Base-by-base conservation (phyloP, 192 early-diverging fungal genomes). In the Martensiomyces pterosporus region DNA sequence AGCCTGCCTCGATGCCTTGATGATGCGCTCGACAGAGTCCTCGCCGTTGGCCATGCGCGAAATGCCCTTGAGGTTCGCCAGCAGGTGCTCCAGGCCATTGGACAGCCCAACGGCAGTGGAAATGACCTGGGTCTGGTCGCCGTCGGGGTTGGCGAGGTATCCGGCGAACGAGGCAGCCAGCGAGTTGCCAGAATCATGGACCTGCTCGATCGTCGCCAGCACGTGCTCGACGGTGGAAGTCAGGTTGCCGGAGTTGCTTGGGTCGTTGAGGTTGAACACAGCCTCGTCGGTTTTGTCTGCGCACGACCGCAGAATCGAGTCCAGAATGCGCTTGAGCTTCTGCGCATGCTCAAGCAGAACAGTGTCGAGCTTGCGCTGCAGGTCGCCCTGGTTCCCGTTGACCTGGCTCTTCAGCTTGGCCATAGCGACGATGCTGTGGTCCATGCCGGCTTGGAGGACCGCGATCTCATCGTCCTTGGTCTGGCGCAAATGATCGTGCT, bases 191-290 rank as follows among this genome's bases (percentile, higher is more conserved):
- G 80, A 72, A 32, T 80, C 79, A 40, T 80, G 80, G 2, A 83
- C 84, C 51, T 88, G 88, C 67, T 98, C 95, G 49, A 96, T 82
- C 61, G 93, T 87, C 3, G 92, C 87, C 27, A 96, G 77, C 12
- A 88, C 88, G 59, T 92, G 92, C 68, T 95, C 92, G 4, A 91
- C 88, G 0, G 92, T 91, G 0, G 89, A 83, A 10, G 90, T 89
- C 50, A 85, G 80, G 65, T 94, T 95, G 17, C 92, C 91, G 32
- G 82, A 78, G 40, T 88, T 84, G 14, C 84, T 79, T 15, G 91
- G 84, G 22, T 83, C 77, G 56, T 91, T 89, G 15, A 95, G 66
- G 41, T 91, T 83, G 55, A 92, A 94, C 18, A 93, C 79, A 9
- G 91, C 80, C 56, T 98, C 93, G 51, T 93, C 85, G 24, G 95